Evolutionary conservation across 1,284 basidiomycete species (phyloP).

Genomic region (Ustilago hordei): DNA sequence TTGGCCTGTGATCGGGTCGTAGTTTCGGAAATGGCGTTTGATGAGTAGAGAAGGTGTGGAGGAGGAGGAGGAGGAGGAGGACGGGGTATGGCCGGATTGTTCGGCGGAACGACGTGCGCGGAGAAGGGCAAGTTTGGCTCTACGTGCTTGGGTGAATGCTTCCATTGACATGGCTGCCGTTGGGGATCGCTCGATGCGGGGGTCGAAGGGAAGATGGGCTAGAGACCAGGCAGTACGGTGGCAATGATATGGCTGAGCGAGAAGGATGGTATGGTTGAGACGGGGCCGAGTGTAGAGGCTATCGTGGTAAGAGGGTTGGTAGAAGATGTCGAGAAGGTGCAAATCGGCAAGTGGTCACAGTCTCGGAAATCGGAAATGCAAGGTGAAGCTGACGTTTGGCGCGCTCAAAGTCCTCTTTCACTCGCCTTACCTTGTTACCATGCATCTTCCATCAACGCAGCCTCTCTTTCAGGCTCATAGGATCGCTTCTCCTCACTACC

Average conservation of each 20-base stretch:
- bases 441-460: neutral
- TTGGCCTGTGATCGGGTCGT: constrained; percentile 66
- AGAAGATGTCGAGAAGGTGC: neutral
- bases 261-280: neutral
- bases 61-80: neutral
- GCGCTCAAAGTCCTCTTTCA: constrained; percentile 1
- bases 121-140: constrained; percentile 84
- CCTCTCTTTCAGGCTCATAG: neutral
- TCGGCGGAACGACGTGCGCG: constrained; percentile 78
- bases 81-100: constrained; percentile 19
- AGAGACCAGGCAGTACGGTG: neutral
- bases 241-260: neutral
- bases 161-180: constrained; percentile 72
- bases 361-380: constrained; percentile 10
- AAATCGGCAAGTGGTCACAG: neutral
- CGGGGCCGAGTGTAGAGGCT: neutral
- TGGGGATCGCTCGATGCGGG: neutral
- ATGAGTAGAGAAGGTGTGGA: constrained; percentile 12
- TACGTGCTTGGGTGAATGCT: constrained; percentile 84
- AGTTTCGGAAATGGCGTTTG: constrained; percentile 69
- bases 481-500: neutral
- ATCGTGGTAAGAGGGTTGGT: neutral
- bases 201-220: neutral
- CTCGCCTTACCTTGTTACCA: neutral
- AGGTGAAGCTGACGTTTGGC: neutral